Evolutionary conservation across 306 rosid genomes (phyloP).

Genomic region (Nissolia schottii): DNA sequence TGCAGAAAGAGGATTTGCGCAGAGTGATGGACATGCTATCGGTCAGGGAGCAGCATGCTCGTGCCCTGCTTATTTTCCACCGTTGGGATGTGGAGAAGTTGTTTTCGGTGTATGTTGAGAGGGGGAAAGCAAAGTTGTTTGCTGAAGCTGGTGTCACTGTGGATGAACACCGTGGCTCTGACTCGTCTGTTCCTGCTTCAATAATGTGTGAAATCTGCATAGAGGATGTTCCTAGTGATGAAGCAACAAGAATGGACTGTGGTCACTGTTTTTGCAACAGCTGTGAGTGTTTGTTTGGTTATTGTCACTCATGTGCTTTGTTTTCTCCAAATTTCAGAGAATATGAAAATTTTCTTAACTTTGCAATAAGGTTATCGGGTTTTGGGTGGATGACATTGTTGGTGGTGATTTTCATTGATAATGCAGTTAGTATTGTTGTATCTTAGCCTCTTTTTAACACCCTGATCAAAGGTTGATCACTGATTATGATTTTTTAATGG

Average conservation of each 20-base stretch:
- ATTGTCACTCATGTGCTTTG: neutral
- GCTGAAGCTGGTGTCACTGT: slow-evolving; percentile 73
- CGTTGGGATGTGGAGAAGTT: slow-evolving; percentile 88
- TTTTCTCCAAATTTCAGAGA: neutral
- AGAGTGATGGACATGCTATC: slow-evolving; percentile 78
- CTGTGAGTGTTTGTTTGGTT: slow-evolving; percentile 50
- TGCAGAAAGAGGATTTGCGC: slow-evolving; percentile 82
- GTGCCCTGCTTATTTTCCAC: slow-evolving; percentile 74
- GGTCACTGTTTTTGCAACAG: slow-evolving; percentile 89
- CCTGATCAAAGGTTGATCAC: neutral
- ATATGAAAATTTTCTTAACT: neutral
- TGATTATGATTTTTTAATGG: neutral
- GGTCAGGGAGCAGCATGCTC: slow-evolving; percentile 74
- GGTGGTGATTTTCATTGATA: neutral
- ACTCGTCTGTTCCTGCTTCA: slow-evolving; percentile 24
- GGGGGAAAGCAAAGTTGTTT: slow-evolving; percentile 51
- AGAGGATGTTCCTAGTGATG: slow-evolving; percentile 57
- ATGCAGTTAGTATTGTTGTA: neutral
- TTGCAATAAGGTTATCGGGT: neutral
- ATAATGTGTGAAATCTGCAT: slow-evolving; percentile 71
- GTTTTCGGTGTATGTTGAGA: slow-evolving; percentile 66
- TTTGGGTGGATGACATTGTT: neutral
- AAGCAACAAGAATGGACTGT: slow-evolving; percentile 82
- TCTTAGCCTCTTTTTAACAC: neutral
- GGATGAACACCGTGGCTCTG: slow-evolving; percentile 39